Evolutionary conservation across 2,329 filamentous ascomycete species (phyloP).

Genomic region (Tolypocladium amazonense): DNA sequence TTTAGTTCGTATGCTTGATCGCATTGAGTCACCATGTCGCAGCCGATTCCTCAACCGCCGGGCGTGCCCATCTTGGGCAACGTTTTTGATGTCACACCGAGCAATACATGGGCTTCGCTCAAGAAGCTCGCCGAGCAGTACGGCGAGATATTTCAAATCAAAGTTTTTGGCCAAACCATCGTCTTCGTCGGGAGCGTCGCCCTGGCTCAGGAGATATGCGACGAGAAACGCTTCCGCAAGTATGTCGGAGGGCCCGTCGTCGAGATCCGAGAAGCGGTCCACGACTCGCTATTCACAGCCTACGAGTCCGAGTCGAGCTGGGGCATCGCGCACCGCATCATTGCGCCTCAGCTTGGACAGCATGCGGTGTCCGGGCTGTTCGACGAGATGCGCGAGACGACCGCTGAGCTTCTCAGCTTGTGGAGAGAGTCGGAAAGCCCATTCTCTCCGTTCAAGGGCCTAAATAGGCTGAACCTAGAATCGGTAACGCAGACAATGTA

Average conservation of each 20-base stretch:
- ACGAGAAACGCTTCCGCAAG: conserved; percentile 43
- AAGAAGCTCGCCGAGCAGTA: conserved; percentile 23
- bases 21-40: conserved; percentile 14
- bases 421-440: conserved; percentile 31
- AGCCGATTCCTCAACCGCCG: conserved; percentile 22
- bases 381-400: conserved; percentile 36
- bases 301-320: conserved; percentile 36
- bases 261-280: conserved; percentile 38
- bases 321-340: conserved; percentile 40
- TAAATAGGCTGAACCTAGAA: conserved; percentile 44
- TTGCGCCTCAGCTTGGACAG: conserved; percentile 32
- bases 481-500: conserved; percentile 38
- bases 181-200: conserved; percentile 36
- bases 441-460: conserved; percentile 35
- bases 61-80: conserved; percentile 26
- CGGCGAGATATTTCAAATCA: conserved; percentile 28
- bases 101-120: conserved; percentile 25
- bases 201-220: conserved; percentile 39
- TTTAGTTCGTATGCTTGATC: not conserved
- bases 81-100: conserved; percentile 21
- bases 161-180: conserved; percentile 19
- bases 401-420: conserved; percentile 35
- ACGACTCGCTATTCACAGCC: conserved; percentile 42
- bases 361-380: conserved; percentile 25
- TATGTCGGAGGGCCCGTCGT: conserved; percentile 41